Evolutionary conservation across 2,329 filamentous ascomycete genomes (phyloP).

Genomic region (Aspergillus aculeatus): DNA sequence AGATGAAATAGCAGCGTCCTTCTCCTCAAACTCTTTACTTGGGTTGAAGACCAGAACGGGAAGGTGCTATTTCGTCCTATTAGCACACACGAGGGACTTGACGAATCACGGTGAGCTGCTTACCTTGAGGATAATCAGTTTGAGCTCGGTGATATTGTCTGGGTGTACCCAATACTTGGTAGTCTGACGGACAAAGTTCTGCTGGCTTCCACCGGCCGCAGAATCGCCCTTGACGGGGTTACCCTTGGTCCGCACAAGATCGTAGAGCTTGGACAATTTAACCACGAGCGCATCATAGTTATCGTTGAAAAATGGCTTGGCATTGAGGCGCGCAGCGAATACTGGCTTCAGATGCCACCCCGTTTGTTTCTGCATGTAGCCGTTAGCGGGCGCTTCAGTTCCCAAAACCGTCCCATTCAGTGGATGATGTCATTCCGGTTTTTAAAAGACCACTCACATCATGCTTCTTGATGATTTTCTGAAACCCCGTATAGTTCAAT

Average conservation of each 20-base stretch:
- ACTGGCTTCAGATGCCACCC: constrained; percentile 89
- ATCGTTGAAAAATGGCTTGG: constrained; percentile 97
- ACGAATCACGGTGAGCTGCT: constrained; percentile 1
- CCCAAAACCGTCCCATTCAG: not conserved
- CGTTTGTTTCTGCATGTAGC: constrained; percentile 73
- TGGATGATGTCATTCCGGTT: not conserved
- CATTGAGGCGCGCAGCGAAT: constrained; percentile 91
- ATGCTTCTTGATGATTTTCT: constrained; percentile 99
- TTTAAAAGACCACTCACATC: constrained; percentile 61
- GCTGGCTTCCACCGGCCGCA: constrained; percentile 84
- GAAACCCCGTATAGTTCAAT: constrained; percentile 97
- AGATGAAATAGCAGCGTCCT: constrained; percentile 92
- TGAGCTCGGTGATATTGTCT: constrained; percentile 96
- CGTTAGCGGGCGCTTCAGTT: not conserved
- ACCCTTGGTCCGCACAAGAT: constrained; percentile 87
- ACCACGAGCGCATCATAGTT: constrained; percentile 97
- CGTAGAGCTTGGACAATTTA: constrained; percentile 91
- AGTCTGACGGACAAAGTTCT: constrained; percentile 93
- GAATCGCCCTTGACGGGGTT: constrained; percentile 92
- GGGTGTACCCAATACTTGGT: constrained; percentile 99
- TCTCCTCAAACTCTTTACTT: constrained; percentile 89
- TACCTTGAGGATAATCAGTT: constrained; percentile 91
- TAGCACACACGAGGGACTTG: not conserved
- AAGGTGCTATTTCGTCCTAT: constrained; percentile 60
- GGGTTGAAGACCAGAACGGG: constrained; percentile 96